These are phyloP conservation scores for Citrullus amarus DNA, from an alignment of 306 rosid species.

Conservation along the genomic window DNA sequence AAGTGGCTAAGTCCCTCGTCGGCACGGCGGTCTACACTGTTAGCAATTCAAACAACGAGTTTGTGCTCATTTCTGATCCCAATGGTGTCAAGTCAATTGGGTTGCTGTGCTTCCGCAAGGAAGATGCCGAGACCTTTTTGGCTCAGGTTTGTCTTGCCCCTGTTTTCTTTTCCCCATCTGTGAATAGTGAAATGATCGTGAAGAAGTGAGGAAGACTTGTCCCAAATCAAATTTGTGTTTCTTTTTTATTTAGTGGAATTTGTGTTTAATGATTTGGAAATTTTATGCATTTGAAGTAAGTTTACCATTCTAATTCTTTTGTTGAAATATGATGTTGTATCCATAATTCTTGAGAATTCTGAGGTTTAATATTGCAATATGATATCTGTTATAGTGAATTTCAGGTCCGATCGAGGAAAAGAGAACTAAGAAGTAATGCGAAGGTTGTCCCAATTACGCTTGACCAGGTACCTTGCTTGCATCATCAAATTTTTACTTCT, in stretches of 20 bases:
- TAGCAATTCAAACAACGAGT: conserved; percentile 87
- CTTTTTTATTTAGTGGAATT: not conserved
- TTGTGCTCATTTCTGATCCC: conserved; percentile 79
- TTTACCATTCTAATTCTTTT: not conserved
- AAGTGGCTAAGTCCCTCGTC: conserved; percentile 59
- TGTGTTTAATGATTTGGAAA: not conserved
- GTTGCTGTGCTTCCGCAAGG: conserved; percentile 85
- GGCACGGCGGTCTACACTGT: conserved; percentile 87
- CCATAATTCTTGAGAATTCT: not conserved
- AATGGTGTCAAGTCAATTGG: conserved; percentile 71
- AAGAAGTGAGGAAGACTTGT: not conserved
- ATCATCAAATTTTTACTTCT: not conserved
- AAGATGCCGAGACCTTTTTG: conserved; percentile 84
- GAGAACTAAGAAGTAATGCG: conserved; percentile 54
- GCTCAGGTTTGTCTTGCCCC: conserved; percentile 43
- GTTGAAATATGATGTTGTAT: not conserved
- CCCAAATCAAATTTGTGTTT: not conserved
- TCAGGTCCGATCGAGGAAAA: conserved; percentile 61
- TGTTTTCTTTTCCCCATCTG: not conserved
- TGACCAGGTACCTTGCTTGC: conserved; percentile 54
- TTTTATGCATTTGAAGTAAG: not conserved
- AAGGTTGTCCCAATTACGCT: conserved; percentile 82
- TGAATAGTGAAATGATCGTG: not conserved
- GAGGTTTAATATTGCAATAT: not conserved
- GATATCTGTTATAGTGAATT: conserved; percentile 1